Evolutionary conservation across 2,329 filamentous ascomycete species (phyloP).

Genomic region (Xylariaceae sp.): DNA sequence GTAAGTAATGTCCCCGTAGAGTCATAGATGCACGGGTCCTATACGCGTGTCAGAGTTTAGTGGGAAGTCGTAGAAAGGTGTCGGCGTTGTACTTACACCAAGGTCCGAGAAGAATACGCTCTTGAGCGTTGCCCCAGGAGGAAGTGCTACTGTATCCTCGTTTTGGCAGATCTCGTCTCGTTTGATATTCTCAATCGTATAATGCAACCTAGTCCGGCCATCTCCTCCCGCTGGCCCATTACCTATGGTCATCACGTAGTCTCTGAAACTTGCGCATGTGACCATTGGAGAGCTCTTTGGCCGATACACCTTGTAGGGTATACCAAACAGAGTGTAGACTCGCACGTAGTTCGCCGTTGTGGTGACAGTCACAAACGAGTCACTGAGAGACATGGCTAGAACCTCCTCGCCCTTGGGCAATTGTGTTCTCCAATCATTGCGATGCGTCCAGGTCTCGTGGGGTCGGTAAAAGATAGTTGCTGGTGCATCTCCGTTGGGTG

Average conservation of each 20-base stretch:
- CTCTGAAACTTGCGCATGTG: constrained; percentile 87
- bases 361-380: constrained; percentile 83
- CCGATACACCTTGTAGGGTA: constrained; percentile 81
- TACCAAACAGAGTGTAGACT: constrained; percentile 87
- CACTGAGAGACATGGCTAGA: constrained; percentile 81
- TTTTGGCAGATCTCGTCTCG: constrained; percentile 91
- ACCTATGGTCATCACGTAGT: constrained; percentile 94
- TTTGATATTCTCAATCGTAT: constrained; percentile 93
- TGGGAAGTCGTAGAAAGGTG: constrained; percentile 8
- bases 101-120: constrained; percentile 88
- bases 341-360: constrained; percentile 85
- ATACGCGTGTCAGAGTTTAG: constrained; percentile 18
- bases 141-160: constrained; percentile 83
- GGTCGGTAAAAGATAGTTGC: constrained; percentile 93
- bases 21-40: constrained; percentile 96
- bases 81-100: constrained; percentile 54
- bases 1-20: constrained; percentile 83
- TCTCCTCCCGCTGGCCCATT: constrained; percentile 81
- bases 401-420: constrained; percentile 85
- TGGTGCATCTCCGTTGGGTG: constrained; percentile 57
- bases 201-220: constrained; percentile 71
- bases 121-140: constrained; percentile 65
- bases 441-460: constrained; percentile 91
- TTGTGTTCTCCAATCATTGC: constrained; percentile 82
- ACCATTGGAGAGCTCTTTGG: constrained; percentile 88